Conservation (phyloP, 1,284 basidiomycete genomes). For the Malassezia nana region DNA sequence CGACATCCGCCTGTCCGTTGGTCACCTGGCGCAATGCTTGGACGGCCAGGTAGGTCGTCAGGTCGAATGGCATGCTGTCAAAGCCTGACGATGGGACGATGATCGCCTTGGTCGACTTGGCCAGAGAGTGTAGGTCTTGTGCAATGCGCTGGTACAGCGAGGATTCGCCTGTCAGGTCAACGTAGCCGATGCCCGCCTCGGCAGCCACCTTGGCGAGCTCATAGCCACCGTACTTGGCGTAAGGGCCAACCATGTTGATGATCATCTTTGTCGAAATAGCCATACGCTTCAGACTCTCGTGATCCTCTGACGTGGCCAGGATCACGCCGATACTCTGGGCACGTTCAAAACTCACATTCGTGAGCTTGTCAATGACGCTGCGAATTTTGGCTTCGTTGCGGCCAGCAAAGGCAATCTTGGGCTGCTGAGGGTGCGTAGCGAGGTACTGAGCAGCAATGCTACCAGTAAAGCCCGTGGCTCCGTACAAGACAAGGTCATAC, state of each 20-base stretch:
- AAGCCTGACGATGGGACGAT: slow-evolving; percentile 64
- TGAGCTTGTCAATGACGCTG: slow-evolving; percentile 19
- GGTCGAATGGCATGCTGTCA: slow-evolving; percentile 58
- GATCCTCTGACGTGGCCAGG: slow-evolving; percentile 22
- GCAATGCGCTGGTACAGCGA: slow-evolving; percentile 53
- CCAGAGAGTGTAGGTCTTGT: slow-evolving; percentile 58
- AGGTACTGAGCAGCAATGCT: slow-evolving; percentile 28
- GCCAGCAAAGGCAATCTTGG: slow-evolving; percentile 34
- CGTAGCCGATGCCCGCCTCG: slow-evolving; percentile 57
- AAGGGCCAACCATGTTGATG: slow-evolving; percentile 38
- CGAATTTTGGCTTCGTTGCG: slow-evolving; percentile 26
- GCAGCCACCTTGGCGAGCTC: slow-evolving; percentile 53
- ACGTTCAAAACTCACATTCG: slow-evolving; percentile 10
- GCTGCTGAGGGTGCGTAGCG: slow-evolving; percentile 22
- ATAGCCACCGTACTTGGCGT: slow-evolving; percentile 22
- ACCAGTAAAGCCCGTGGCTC: slow-evolving; percentile 43
- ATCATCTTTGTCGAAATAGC: slow-evolving; percentile 19
- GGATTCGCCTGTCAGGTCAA: slow-evolving; percentile 57
- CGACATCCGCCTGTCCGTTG: slow-evolving; percentile 37
- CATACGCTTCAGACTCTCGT: slow-evolving; percentile 22
- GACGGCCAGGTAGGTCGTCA: slow-evolving; percentile 56
- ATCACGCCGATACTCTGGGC: slow-evolving; percentile 23
- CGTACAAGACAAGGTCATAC: slow-evolving; percentile 34
- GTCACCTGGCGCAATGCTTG: slow-evolving; percentile 52
- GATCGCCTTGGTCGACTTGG: slow-evolving; percentile 59